phyloP scores from a whole-genome alignment of 805 yeast species.

The Ogataea glucozyma region DNA sequence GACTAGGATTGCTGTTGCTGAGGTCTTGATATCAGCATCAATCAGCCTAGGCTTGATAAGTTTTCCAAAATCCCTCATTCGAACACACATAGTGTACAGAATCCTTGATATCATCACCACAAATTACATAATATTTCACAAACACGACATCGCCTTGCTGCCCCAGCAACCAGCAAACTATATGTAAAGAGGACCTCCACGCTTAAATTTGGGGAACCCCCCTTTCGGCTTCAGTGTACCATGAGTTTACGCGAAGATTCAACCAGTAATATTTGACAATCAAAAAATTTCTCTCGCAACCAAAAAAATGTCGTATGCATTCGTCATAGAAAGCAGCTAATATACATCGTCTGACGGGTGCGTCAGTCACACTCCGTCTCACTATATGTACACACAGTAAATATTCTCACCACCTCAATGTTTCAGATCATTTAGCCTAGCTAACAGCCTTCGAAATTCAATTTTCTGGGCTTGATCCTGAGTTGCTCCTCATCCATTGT shows the following conservation, averaged over 20 bases:
- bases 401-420: neutral
- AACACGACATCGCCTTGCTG: neutral
- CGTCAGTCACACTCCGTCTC: neutral
- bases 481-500: constrained; percentile 36
- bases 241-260: too few relatives aligned
- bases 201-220: too few relatives aligned
- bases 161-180: constrained; percentile 1
- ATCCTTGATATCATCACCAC: too few relatives aligned
- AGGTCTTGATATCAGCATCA: too few relatives aligned
- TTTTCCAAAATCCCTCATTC: too few relatives aligned
- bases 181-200: neutral
- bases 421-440: neutral
- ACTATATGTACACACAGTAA: constrained; percentile 8
- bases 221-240: constrained; percentile 4
- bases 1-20: too few relatives aligned
- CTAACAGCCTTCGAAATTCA: constrained; percentile 33
- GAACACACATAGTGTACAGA: too few relatives aligned
- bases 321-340: constrained; percentile 6
- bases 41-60: too few relatives aligned
- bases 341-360: constrained; percentile 6
- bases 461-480: constrained; percentile 40
- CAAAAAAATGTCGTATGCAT: constrained; percentile 3
- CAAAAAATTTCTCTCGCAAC: neutral
- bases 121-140: constrained; percentile 1
- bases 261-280: neutral